Percentiles rank a stretch among this genome's conserved stretches.
Evolutionary conservation across 768 basidiomycete genomes (phyloP).

Genomic region (Holtermanniella nyarrowii): DNA sequence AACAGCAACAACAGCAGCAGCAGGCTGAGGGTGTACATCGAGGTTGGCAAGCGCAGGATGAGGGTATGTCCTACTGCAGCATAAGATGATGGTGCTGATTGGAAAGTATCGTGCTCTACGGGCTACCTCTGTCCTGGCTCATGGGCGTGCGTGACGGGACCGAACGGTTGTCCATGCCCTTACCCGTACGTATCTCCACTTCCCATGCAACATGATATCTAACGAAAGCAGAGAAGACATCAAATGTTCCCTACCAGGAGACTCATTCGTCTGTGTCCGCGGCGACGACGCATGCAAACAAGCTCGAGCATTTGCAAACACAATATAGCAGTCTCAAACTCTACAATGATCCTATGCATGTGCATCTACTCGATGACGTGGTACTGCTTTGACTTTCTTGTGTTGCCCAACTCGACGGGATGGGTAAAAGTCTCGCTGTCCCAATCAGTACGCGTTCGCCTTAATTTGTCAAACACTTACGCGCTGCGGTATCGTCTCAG

Average conservation of each 20-base stretch:
- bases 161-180: constrained; percentile 34
- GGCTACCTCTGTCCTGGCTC: constrained; percentile 33
- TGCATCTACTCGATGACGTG: constrained; percentile 32
- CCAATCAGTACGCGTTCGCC: not conserved
- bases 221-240: constrained; percentile 22
- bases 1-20: constrained; percentile 5
- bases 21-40: constrained; percentile 8
- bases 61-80: constrained; percentile 5
- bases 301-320: constrained; percentile 11
- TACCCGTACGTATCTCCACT: constrained; percentile 23
- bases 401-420: constrained; percentile 38
- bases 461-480: constrained; percentile 48
- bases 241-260: constrained; percentile 32
- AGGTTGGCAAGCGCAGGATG: constrained; percentile 19
- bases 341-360: constrained; percentile 1
- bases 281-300: constrained; percentile 20
- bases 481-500: constrained; percentile 78
- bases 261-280: constrained; percentile 29
- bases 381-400: constrained; percentile 39
- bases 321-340: no score
- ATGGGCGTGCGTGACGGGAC: constrained; percentile 31
- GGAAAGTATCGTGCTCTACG: constrained; percentile 26
- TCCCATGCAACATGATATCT: not conserved
- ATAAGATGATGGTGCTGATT: constrained; percentile 11
- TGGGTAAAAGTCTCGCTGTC: constrained; percentile 35